A percentile compares a stretch with the other conserved stretches of the same genome.
Evolutionary conservation across 176 grass and related monocot genomes (phyloP).

Genomic region (Hsuehochloa calcarea): DNA sequence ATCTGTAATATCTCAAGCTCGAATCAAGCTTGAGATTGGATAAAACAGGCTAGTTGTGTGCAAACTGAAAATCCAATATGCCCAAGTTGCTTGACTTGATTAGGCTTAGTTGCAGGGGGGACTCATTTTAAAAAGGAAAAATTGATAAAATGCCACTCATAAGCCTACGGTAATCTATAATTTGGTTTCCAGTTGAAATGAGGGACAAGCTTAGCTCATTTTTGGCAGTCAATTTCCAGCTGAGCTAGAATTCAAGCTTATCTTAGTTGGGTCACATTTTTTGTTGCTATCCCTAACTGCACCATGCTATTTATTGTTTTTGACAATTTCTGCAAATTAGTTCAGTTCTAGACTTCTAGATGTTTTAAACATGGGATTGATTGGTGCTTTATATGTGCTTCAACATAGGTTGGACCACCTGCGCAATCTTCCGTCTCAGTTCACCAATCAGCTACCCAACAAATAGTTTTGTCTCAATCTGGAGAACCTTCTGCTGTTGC

Average conservation of each 20-base stretch:
- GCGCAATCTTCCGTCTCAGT: slow-evolving; percentile 30
- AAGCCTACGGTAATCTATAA: background rate
- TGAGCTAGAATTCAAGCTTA: slow-evolving; percentile 11
- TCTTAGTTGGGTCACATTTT: slow-evolving; percentile 21
- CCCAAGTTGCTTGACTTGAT: background rate
- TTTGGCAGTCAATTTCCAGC: background rate
- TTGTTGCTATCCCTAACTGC: slow-evolving; percentile 1
- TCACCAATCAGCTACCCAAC: slow-evolving; percentile 46
- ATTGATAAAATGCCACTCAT: too few relatives aligned
- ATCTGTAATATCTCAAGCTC: background rate
- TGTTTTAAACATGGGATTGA: background rate
- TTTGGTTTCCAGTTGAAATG: background rate
- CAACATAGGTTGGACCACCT: slow-evolving; percentile 50
- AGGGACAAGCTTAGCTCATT: background rate
- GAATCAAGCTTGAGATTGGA: background rate
- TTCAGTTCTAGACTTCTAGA: background rate
- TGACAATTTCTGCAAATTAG: background rate
- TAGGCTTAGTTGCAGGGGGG: background rate
- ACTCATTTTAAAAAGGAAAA: background rate
- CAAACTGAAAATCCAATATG: background rate
- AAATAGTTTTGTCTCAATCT: slow-evolving; percentile 56
- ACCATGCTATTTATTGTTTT: background rate
- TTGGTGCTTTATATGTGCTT: slow-evolving; percentile 12
- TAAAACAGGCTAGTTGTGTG: background rate
- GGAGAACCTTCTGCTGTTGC: slow-evolving; percentile 46